These are phyloP conservation scores for Lupinus albus DNA, from an alignment of 306 rosid genomes.

Conservation along the genomic window DNA sequence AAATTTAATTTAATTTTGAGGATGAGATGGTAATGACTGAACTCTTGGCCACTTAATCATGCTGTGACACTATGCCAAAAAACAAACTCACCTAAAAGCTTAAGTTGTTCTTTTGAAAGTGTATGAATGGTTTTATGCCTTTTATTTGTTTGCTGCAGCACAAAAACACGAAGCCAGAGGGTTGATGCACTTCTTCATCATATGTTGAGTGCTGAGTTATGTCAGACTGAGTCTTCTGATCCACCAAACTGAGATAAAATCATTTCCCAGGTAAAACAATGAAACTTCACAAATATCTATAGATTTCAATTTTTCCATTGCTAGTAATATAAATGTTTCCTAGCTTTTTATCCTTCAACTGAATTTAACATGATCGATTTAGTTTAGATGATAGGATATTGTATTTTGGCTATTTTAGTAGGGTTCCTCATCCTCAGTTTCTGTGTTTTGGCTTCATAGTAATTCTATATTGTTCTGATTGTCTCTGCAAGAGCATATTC, in stretches of 20 bases:
- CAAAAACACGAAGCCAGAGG: constrained; percentile 81
- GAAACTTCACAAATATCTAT: constrained; percentile 18
- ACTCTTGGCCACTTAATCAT: constrained; percentile 15
- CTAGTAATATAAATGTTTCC: constrained; percentile 2
- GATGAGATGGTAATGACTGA: constrained; percentile 20
- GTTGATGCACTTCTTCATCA: constrained; percentile 91
- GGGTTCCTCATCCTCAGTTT: constrained; percentile 8
- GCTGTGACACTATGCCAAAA: constrained; percentile 19
- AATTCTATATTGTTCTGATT: constrained; percentile 2
- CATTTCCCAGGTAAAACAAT: constrained; percentile 36
- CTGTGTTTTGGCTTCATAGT: neutral
- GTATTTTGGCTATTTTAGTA: constrained; percentile 23
- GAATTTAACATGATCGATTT: neutral
- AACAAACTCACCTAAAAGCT: constrained; percentile 14
- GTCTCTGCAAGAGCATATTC: neutral
- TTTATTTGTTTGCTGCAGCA: constrained; percentile 57
- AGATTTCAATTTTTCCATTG: constrained; percentile 15
- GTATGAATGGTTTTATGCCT: constrained; percentile 14
- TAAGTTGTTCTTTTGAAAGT: constrained; percentile 22
- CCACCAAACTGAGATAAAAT: constrained; percentile 39
- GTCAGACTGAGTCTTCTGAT: constrained; percentile 49
- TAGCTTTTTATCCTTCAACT: constrained; percentile 32
- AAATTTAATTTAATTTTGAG: constrained; percentile 28
- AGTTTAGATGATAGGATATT: neutral
- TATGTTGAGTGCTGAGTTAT: constrained; percentile 88